These are phyloP conservation scores for Monosporozyma siamensis DNA, from an alignment of 805 yeast genomes.

Conservation along the genomic window DNA sequence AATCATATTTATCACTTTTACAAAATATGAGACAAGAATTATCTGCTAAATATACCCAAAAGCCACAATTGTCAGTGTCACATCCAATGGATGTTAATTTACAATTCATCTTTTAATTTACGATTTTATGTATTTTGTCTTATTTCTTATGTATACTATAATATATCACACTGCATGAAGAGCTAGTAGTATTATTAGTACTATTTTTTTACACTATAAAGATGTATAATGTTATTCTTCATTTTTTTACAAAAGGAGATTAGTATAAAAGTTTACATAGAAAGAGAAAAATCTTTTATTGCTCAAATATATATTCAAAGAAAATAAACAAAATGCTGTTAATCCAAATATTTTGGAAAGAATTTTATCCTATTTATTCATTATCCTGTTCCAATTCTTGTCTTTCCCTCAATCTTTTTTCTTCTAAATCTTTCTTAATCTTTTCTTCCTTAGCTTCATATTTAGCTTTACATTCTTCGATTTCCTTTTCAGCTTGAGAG, in stretches of 20 bases:
- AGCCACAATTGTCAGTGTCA: constrained; percentile 72
- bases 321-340: no score
- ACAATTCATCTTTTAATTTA: constrained; percentile 40
- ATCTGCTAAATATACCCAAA: constrained; percentile 60
- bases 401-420: constrained; percentile 25
- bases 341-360: neutral
- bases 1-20: constrained; percentile 57
- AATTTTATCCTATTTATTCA: neutral
- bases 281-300: no score
- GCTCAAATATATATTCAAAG: no score
- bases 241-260: no score
- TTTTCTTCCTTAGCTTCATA: constrained; percentile 39
- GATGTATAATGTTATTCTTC: no score
- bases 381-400: constrained; percentile 15
- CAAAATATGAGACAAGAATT: constrained; percentile 61
- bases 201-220: no score
- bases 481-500: constrained; percentile 66
- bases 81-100: constrained; percentile 68
- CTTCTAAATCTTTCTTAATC: constrained; percentile 26
- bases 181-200: no score
- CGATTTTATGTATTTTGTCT: neutral
- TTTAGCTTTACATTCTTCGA: constrained; percentile 54
- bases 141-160: no score
- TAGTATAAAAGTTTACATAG: no score
- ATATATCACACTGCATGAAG: no score